Percentiles rank a stretch among this genome's conserved stretches.
Evolutionary conservation across 768 basidiomycete genomes (phyloP).

Genomic region (Tremella mesenterica): DNA sequence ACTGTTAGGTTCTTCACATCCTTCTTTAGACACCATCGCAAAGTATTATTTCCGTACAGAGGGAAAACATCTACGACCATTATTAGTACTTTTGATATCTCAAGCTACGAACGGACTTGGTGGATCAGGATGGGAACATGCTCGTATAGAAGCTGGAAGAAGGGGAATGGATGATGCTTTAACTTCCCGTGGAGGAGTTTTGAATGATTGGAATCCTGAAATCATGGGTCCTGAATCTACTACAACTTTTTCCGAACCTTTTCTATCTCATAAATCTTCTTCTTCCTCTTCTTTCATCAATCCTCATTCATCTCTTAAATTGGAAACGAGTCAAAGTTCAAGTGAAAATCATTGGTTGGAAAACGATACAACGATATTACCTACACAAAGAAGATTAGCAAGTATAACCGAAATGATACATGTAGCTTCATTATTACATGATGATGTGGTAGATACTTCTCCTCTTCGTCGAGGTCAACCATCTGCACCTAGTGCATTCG

Average conservation of each 20-base stretch:
- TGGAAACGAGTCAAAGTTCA: neutral
- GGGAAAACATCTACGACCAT: constrained; percentile 75
- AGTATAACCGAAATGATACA: constrained; percentile 98
- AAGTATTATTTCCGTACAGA: constrained; percentile 81
- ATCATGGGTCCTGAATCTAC: constrained; percentile 28
- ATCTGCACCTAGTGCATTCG: constrained; percentile 66
- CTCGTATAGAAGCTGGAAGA: constrained; percentile 10
- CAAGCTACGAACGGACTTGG: constrained; percentile 90
- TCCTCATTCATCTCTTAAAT: constrained; percentile 34
- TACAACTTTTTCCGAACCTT: constrained; percentile 37
- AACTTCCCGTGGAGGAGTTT: constrained; percentile 60
- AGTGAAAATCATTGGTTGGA: constrained; percentile 35
- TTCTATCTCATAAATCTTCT: constrained; percentile 22
- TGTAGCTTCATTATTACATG: constrained; percentile 84
- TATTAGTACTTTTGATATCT: constrained; percentile 79
- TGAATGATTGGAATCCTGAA: constrained; percentile 80
- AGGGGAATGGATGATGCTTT: constrained; percentile 71
- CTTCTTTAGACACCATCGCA: constrained; percentile 75
- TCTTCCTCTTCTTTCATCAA: too few relatives aligned
- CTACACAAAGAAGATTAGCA: constrained; percentile 82
- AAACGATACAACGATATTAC: constrained; percentile 51
- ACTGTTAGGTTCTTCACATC: constrained; percentile 80
- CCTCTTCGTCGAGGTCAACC: constrained; percentile 62
- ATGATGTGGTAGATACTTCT: constrained; percentile 73
- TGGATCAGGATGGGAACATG: constrained; percentile 46